phyloP scores from a whole-genome alignment of 2,329 filamentous ascomycete species.

The Juglanconis sp. region DNA sequence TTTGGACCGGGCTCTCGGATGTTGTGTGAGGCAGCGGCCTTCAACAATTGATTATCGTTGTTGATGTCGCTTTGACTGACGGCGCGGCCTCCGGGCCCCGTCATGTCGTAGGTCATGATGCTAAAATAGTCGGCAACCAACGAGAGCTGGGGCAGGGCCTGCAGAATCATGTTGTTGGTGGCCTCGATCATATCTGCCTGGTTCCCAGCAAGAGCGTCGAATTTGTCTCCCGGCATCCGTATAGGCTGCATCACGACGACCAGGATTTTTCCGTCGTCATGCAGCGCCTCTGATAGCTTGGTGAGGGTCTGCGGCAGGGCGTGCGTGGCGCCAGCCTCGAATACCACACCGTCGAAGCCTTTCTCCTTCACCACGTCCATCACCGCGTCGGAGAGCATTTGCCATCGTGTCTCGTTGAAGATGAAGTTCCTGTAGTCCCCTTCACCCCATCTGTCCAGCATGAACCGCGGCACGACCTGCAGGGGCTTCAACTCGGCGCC shows the following conservation, averaged over 20 bases:
- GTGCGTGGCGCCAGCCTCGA: conserved; percentile 22
- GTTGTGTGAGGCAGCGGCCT: conserved; percentile 7
- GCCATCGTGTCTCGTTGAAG: conserved; percentile 22
- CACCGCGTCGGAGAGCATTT: conserved; percentile 14
- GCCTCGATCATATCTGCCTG: conserved; percentile 1
- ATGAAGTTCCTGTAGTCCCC: conserved; percentile 19
- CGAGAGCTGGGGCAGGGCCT: conserved; percentile 16
- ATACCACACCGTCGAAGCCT: conserved; percentile 21
- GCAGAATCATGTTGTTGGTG: conserved; percentile 10
- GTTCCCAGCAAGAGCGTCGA: not conserved
- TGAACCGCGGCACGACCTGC: conserved; percentile 20
- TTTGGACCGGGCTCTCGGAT: conserved; percentile 19
- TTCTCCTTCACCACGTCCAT: conserved; percentile 17
- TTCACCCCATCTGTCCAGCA: conserved; percentile 21
- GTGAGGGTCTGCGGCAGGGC: conserved; percentile 16
- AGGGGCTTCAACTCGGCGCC: not conserved
- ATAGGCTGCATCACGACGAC: conserved; percentile 21
- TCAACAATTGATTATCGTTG: not conserved
- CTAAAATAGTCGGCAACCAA: conserved; percentile 21
- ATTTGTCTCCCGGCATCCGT: conserved; percentile 5
- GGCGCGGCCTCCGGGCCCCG: conserved; percentile 18
- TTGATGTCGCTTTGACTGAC: not conserved
- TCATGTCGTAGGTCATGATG: conserved; percentile 24
- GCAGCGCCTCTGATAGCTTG: conserved; percentile 16
- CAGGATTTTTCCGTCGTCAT: conserved; percentile 17